Base-by-base conservation (phyloP, 345 rosid species). In the Geranium brycei region DNA sequence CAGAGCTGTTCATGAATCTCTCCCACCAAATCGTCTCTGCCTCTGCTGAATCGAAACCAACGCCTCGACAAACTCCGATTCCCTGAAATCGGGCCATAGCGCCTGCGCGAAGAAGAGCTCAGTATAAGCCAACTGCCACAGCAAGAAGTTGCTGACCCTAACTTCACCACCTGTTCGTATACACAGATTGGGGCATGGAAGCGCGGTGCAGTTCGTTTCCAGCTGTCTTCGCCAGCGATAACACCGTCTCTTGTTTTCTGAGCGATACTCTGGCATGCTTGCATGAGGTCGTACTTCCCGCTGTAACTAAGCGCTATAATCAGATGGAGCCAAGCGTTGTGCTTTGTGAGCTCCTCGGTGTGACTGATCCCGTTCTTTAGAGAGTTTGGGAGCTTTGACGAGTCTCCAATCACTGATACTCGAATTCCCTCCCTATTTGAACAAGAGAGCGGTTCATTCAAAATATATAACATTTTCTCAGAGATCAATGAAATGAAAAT, bases 31-130 rank as follows among this genome's bases (percentile, higher is more conserved):
- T 12, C 95, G 88, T 53, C 97, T 77, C 58, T 82, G 80, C 71
- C 91, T 79, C 56, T 81, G 82, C 73, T 90, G 97, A 67, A 74
- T 84, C 5, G 97, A 82, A 64, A 40, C 59, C 59, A 88, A 77
- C 56, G 93, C 88, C 23, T 82, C 88, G 0, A 74, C 68, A 47
- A 82, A 91, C 62, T 83, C 88, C 0, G 17, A 72, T 31, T 82
- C 71, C 40, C 90, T 82, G 18, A 91, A 91, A 78, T 88, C 93
- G 51, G 97, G 97, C 96, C 97, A 88, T 0, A 86, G 76, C 0
- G 85, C 58, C 60, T 74, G 79, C 7, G 68, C 79, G 18, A 91
- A 86, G 77, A 77, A 85, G 19, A 91, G 86, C 51, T 91, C 97
- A 0, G 96, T 85, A 63, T 91, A 83, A 17, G 96, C 97, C 68